Evolutionary conservation across 768 basidiomycete genomes (phyloP), one percentile per base, ranked within the genome.

Genomic region (Clitopilus hobsonii): DNA sequence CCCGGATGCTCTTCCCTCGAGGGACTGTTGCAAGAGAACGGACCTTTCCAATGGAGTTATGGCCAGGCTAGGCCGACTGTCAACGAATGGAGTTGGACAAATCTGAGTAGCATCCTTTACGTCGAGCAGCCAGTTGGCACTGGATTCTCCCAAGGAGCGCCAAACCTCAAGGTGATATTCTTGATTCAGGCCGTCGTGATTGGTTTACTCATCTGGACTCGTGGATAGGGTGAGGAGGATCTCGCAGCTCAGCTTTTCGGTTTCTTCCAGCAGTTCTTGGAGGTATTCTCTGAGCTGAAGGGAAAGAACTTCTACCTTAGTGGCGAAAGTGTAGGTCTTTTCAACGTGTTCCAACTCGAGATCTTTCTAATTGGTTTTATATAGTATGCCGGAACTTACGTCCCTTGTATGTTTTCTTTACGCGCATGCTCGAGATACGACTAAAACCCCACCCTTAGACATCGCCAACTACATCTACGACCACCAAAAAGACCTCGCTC

Each of bases 71-170:
- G 76, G 53, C 83, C 88, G 2, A 86, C 78, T 0, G 72, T 66
- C 5, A 91, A 89, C 52, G 75, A 85, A 59, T 78, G 76, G 60
- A 88, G 86, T 66, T 91, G 89, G 89, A 90, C 89, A 0, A 91
- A 90, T 61, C 73, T 91, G 6, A 88, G 87, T 1, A 88, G 84
- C 53, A 68, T 89, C 6, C 69, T 90, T 16, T 91, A 79, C 75
- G 80, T 91, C 10, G 89, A 91, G 58, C 89, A 90, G 59, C 89
- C 89, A 2, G 83, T 91, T 26, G 89, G 89, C 4, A 90, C 88
- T 4, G 89, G 89, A 0, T 91, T 84, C 65, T 86, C 86, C 2
- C 85, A 86, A 56, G 89, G 89, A 16, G 72, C 57, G 13, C 87
- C 89, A 0, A 81, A 84, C 55, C 83, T 84, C 58, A 67, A 74